Evolutionary conservation across 345 rosid genomes (phyloP).

Genomic region (Physaria fendleri): DNA sequence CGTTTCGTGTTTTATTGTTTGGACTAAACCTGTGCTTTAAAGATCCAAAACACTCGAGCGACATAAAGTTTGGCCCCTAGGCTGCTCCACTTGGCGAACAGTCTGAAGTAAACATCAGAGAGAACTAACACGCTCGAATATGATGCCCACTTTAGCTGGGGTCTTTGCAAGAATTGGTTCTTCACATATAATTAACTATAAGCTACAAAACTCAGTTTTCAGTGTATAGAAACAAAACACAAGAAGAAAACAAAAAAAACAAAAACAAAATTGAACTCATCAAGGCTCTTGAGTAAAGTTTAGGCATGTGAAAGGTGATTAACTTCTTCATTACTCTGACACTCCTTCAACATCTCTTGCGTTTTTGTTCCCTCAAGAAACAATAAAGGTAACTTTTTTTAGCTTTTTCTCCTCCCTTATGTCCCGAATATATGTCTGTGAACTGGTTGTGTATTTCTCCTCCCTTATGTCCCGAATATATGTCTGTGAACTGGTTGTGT

Average conservation of each 20-base stretch:
- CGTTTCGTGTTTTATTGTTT: constrained; percentile 49
- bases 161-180: not conserved
- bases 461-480: constrained; percentile 64
- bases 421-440: constrained; percentile 94
- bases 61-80: constrained; percentile 53
- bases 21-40: constrained; percentile 80
- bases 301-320: too few relatives aligned
- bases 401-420: constrained; percentile 23
- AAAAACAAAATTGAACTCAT: too few relatives aligned
- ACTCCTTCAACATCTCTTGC: too few relatives aligned
- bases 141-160: not conserved
- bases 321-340: too few relatives aligned
- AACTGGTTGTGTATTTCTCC: constrained; percentile 51
- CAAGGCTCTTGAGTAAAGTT: too few relatives aligned
- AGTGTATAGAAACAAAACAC: not conserved
- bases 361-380: too few relatives aligned
- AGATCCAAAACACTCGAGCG: constrained; percentile 55
- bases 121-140: too few relatives aligned
- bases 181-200: not conserved
- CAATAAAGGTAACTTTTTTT: not conserved
- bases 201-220: not conserved
- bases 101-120: constrained; percentile 43
- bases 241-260: too few relatives aligned
- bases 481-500: constrained; percentile 90
- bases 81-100: constrained; percentile 36